phyloP scores from a whole-genome alignment of 306 rosid genomes.

The Gastrolobium bilobum region DNA sequence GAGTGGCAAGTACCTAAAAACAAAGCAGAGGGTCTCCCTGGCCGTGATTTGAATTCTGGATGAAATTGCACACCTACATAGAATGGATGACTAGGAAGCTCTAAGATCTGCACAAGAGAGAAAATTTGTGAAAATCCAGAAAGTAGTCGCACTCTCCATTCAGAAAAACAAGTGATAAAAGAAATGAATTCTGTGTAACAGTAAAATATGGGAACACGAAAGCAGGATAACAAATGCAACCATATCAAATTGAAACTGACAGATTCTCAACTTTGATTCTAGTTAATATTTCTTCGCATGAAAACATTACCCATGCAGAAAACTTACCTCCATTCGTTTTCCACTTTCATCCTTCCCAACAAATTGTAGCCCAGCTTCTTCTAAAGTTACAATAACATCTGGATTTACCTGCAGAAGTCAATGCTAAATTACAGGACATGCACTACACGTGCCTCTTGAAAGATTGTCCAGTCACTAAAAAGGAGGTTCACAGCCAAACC shows the following conservation, averaged over 20 bases:
- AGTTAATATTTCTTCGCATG: slow-evolving; percentile 33
- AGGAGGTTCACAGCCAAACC: slow-evolving; percentile 60
- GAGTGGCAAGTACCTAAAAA: slow-evolving; percentile 73
- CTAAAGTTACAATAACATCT: slow-evolving; percentile 73
- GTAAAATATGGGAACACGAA: slow-evolving; percentile 18
- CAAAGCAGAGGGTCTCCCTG: slow-evolving; percentile 85
- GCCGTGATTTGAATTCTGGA: slow-evolving; percentile 98
- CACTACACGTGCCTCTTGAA: slow-evolving; percentile 30
- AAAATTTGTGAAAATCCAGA: slow-evolving; percentile 38
- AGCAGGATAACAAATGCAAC: slow-evolving; percentile 36
- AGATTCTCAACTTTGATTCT: slow-evolving; percentile 41
- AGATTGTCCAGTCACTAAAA: slow-evolving; percentile 20
- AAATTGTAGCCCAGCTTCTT: slow-evolving; percentile 89
- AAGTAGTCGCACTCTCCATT: slow-evolving; percentile 10
- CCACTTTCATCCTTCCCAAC: slow-evolving; percentile 94
- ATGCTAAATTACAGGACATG: slow-evolving; percentile 34
- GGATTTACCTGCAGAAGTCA: slow-evolving; percentile 85
- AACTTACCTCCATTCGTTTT: slow-evolving; percentile 95
- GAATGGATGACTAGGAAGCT: slow-evolving; percentile 92
- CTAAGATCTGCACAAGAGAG: slow-evolving; percentile 76
- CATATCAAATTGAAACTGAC: slow-evolving; percentile 31
- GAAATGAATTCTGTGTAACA: slow-evolving; percentile 24
- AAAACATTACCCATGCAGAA: slow-evolving; percentile 38
- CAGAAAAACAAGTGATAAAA: slow-evolving; percentile 33
- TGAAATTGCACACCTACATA: slow-evolving; percentile 96